phyloP scores from a whole-genome alignment of 352 stramenopile genomes.

The Pythium dissimile region DNA sequence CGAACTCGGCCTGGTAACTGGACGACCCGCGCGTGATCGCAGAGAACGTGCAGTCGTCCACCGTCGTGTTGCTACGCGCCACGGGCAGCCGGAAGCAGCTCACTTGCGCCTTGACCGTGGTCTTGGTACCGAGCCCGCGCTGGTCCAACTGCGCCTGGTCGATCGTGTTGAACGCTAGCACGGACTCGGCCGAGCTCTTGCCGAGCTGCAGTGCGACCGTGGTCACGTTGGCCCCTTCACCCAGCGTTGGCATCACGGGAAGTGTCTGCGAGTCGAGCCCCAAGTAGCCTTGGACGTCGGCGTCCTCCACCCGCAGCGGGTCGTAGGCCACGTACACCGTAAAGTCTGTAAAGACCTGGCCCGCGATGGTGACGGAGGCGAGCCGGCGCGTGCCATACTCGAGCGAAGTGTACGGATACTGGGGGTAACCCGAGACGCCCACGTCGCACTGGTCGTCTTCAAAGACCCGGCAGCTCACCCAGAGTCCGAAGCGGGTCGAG shows the following conservation, averaged over 20 bases:
- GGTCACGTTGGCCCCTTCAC: neutral
- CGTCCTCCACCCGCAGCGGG: neutral
- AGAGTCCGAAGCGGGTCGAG: neutral
- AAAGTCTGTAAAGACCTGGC: neutral
- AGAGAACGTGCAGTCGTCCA: neutral
- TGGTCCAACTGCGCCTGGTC: neutral
- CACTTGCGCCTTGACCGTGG: neutral
- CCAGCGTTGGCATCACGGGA: neutral
- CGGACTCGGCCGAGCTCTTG: neutral
- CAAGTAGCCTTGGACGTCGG: neutral
- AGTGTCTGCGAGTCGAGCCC: neutral
- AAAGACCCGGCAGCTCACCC: conserved; percentile 2
- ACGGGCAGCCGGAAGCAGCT: neutral
- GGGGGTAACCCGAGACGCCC: neutral
- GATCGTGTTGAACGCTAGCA: neutral
- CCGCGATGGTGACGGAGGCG: neutral
- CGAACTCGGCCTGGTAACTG: neutral
- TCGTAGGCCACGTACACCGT: neutral
- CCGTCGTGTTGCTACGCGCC: neutral
- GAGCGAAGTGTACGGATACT: neutral
- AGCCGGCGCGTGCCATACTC: neutral
- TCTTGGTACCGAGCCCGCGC: neutral
- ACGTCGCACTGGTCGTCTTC: neutral
- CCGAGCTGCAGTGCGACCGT: conserved; percentile 5
- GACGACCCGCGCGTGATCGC: neutral